Conservation (phyloP, 2,329 filamentous ascomycete species). For the Mycocentrospora acerina region DNA sequence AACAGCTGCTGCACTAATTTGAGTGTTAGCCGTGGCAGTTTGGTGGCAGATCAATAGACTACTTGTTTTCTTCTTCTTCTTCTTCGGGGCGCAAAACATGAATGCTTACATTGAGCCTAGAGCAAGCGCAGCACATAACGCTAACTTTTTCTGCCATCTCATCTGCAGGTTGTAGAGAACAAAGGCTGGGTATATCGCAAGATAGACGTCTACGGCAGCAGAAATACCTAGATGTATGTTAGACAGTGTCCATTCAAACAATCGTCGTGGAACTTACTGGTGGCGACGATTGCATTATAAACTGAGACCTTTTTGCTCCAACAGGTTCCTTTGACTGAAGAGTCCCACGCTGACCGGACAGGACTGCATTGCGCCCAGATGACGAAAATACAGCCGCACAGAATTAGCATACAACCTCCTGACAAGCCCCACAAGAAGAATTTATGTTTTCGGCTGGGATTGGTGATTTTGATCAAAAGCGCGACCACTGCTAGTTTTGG, state of each 20-base stretch:
- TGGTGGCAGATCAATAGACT: too few relatives aligned
- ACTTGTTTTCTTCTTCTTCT: too few relatives aligned
- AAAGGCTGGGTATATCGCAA: conserved; percentile 46
- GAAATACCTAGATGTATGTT: too few relatives aligned
- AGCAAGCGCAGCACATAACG: conserved; percentile 39
- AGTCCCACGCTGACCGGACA: conserved; percentile 44
- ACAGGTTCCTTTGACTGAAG: conserved; percentile 36
- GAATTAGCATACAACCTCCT: conserved; percentile 20
- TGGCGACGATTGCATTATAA: not conserved
- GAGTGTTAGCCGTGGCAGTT: not conserved
- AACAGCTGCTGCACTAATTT: conserved; percentile 24
- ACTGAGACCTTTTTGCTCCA: conserved; percentile 22
- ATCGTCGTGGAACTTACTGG: conserved; percentile 40
- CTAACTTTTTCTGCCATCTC: conserved; percentile 46
- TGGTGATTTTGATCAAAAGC: conserved; percentile 44
- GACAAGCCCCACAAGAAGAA: conserved; percentile 44
- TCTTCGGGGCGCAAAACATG: too few relatives aligned
- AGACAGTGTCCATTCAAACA: conserved; percentile 45
- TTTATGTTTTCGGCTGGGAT: conserved; percentile 37
- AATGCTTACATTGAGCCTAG: not conserved
- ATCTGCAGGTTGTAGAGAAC: conserved; percentile 44
- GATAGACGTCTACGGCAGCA: conserved; percentile 43
- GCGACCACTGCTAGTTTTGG: conserved; percentile 48
- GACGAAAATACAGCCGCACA: conserved; percentile 43
- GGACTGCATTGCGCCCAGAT: conserved; percentile 50